Base-by-base conservation (phyloP, 1,284 basidiomycete genomes). In the Marasmius tenuissimus region DNA sequence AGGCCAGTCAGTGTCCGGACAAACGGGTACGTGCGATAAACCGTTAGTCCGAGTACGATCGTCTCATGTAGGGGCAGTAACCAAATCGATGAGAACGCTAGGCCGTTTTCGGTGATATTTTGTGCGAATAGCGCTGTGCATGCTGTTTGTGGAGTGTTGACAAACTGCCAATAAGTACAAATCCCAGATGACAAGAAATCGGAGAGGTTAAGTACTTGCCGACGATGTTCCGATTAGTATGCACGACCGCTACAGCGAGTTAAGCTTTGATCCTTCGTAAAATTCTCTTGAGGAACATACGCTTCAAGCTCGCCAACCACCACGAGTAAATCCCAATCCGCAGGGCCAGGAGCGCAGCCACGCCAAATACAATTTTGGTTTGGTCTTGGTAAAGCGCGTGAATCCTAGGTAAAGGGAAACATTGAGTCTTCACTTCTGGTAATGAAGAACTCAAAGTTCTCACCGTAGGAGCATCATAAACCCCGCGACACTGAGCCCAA, bases 381-480 rank as follows among this genome's bases (percentile, higher is more conserved):
- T 76, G 71, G 18, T 70, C 63, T 10, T 73, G 68, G 65, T 85
- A 86, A 35, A 86, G 66, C 0, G 81, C 85, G 34, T 4, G 73
- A 57, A 86, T 75, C 16, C 79, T 80, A 60, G 27, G 27, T 2
- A 27, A 27, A 27, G 27, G 4, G 27, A 27, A 27, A 27, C 27
- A 8, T 34, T 27, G 10, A 20, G 22, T 7, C 18, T 27, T 27
- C 27, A 4, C 27, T 27, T 4, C 27, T 45, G 50, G 18, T 38
- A 27, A 35, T 18, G 12, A 22, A 18, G 11, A 27, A 34, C 33
- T 8, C 35, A 4, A 45, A 18, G 48, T 12, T 59, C 75, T 58
- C 58, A 78, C 79, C 84, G 79, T 4, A 85, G 65, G 10, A 85
- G 74, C 84, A 86, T 85, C 84, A 86, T 85, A 14, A 83, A 62